These are phyloP conservation scores for Aspergillus pseudonomiae DNA, from an alignment of 2,329 filamentous ascomycete genomes.

Conservation along the genomic window DNA sequence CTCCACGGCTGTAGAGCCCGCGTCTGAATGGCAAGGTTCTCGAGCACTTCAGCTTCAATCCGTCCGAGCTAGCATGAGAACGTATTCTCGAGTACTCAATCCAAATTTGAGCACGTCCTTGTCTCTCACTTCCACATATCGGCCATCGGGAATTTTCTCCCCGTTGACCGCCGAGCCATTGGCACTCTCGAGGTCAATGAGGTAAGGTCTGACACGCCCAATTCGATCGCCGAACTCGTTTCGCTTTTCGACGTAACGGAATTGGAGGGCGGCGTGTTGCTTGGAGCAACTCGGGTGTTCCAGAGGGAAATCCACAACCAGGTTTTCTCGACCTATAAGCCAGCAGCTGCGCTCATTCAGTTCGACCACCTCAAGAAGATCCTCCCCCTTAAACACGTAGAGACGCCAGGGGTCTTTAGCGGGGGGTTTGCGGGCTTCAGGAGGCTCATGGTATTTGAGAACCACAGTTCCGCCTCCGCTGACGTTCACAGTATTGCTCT, in stretches of 20 bases:
- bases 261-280: conserved; percentile 94
- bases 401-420: conserved; percentile 80
- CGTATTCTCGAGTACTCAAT: conserved; percentile 86
- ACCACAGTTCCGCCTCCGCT: conserved; percentile 70
- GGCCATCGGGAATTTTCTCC: conserved; percentile 69
- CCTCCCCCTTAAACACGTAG: conserved; percentile 85
- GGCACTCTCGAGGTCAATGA: conserved; percentile 90
- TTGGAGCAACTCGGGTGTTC: conserved; percentile 93
- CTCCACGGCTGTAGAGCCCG: not conserved
- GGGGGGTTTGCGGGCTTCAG: conserved; percentile 87
- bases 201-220: conserved; percentile 79
- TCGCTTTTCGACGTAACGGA: conserved; percentile 78
- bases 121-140: conserved; percentile 83
- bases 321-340: conserved; percentile 79
- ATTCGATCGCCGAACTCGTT: conserved; percentile 86
- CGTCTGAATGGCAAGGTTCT: not conserved
- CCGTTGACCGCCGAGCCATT: conserved; percentile 88
- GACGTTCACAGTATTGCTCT: conserved; percentile 75
- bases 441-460: conserved; percentile 94
- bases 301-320: conserved; percentile 79
- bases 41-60: conserved; percentile 14
- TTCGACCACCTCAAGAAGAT: conserved; percentile 79
- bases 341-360: conserved; percentile 80
- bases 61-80: conserved; percentile 75
- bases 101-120: conserved; percentile 91